These are phyloP conservation scores for Striga hermonthica DNA, from an alignment of 305 asterid genomes.

Conservation along the genomic window DNA sequence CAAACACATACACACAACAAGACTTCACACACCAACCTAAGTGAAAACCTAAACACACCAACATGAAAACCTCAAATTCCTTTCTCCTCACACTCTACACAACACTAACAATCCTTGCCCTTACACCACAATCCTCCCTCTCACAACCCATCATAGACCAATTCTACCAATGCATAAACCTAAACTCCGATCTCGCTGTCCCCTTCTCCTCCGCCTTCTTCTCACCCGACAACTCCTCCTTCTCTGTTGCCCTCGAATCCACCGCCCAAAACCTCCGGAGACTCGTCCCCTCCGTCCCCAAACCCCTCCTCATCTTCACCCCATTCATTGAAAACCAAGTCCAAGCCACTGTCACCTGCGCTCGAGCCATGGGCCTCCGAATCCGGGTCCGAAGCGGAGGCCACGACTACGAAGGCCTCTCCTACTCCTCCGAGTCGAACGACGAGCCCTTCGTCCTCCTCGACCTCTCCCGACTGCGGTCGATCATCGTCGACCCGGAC, in stretches of 20 bases:
- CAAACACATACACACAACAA: constrained; percentile 11
- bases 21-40: background rate
- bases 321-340: constrained; percentile 62
- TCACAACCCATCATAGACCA: constrained; percentile 47
- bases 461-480: constrained; percentile 52
- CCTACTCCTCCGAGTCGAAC: constrained; percentile 43
- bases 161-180: constrained; percentile 56
- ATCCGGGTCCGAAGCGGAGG: constrained; percentile 74
- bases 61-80: constrained; percentile 38
- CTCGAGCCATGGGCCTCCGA: constrained; percentile 44
- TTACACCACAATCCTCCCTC: constrained; percentile 27
- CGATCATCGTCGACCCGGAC: constrained; percentile 33
- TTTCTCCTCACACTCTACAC: constrained; percentile 31
- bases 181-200: constrained; percentile 57
- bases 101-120: constrained; percentile 21
- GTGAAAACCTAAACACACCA: background rate
- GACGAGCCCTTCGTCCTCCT: constrained; percentile 45
- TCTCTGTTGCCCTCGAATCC: constrained; percentile 47
- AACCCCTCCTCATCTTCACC: constrained; percentile 70
- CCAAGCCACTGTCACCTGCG: constrained; percentile 57
- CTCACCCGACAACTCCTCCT: constrained; percentile 57
- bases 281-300: constrained; percentile 45
- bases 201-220: constrained; percentile 63
- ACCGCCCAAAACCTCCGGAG: constrained; percentile 68
- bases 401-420: constrained; percentile 72